Evolutionary conservation across 192 early-diverging fungal species (phyloP), one percentile per base, ranked within the genome.

Genomic region (Allomyces javanicus): DNA sequence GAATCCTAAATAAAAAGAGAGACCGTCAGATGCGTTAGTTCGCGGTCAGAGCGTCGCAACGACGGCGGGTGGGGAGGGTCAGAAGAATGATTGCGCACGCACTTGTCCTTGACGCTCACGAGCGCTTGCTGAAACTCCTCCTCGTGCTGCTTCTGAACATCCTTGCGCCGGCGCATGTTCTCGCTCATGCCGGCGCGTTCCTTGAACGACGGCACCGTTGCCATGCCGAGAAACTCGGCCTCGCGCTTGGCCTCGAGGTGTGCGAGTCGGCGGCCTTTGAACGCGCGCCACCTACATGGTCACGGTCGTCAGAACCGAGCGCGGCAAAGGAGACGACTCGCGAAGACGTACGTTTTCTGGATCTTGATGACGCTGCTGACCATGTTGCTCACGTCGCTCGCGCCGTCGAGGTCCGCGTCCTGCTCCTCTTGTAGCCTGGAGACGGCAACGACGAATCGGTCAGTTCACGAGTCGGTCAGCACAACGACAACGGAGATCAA

Each of bases 71-170:
- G 33, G 33, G 7, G 9, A 7, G 33, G 7, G 1, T 12, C 25
- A 11, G 22, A 66, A 72, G 19, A 43, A 12, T n/a, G n/a, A n/a
- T n/a, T n/a, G 24, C 9, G 24, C 10, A 23, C 67, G 66, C 63
- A 82, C 81, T 83, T 84, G 78, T 84, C 83, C 61, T 77, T 76
- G 44, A 77, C 83, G 44, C 75, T 79, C 3, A 84, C 71, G 24
- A 84, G 67, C 2, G 80, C 76, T 63, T 81, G 79, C 66, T 79
- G 77, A 63, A 83, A 84, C 62, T 84, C 83, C 63, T 82, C 81
- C 66, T 83, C 80, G 66, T 81, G 73, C 67, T 84, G 81, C 62
- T 68, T 65, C 70, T 83, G 80, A n/a, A 83, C 64, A 1, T 76
- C 55, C 62, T 84, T 84, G 44, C 83, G 65, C 14, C 81, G 63